These are phyloP conservation scores for Zizania latifolia DNA, from an alignment of 176 grass and related monocot genomes.

Conservation along the genomic window DNA sequence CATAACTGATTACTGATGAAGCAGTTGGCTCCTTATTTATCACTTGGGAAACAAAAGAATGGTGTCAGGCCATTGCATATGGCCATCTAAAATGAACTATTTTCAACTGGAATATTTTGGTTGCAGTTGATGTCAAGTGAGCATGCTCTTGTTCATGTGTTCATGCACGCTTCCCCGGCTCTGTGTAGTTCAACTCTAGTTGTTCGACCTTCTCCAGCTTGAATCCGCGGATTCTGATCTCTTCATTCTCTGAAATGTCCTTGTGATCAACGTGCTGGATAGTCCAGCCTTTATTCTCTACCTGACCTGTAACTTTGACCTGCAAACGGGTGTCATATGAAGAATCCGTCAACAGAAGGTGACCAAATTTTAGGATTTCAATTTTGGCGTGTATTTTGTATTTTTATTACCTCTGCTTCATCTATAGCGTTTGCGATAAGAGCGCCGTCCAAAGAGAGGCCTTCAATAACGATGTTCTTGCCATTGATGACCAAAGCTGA, in stretches of 20 bases:
- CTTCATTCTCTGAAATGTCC: slow-evolving; percentile 62
- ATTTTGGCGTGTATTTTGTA: not conserved
- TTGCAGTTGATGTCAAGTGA: not conserved
- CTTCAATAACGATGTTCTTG: slow-evolving; percentile 41
- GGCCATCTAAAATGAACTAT: not conserved
- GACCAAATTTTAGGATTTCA: not conserved
- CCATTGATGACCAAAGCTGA: slow-evolving; percentile 71
- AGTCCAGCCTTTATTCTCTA: slow-evolving; percentile 63
- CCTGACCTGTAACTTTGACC: slow-evolving; percentile 51
- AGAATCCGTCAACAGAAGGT: too few relatives aligned
- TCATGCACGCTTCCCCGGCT: slow-evolving; percentile 37
- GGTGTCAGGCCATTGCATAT: not conserved
- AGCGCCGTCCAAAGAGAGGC: slow-evolving; percentile 67
- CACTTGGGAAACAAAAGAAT: not conserved
- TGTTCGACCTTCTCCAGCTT: slow-evolving; percentile 76
- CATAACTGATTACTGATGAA: slow-evolving; percentile 4
- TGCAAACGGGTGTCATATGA: slow-evolving; percentile 6
- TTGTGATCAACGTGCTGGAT: slow-evolving; percentile 62
- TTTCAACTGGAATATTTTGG: not conserved
- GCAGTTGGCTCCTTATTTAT: slow-evolving; percentile 23
- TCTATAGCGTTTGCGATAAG: slow-evolving; percentile 59
- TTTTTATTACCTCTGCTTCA: slow-evolving; percentile 64
- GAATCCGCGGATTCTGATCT: slow-evolving; percentile 76
- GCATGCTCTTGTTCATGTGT: slow-evolving; percentile 15
- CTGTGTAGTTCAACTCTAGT: slow-evolving; percentile 46